phyloP scores from a whole-genome alignment of 2,329 filamentous ascomycete genomes.

The Tympanopsis confertula region DNA sequence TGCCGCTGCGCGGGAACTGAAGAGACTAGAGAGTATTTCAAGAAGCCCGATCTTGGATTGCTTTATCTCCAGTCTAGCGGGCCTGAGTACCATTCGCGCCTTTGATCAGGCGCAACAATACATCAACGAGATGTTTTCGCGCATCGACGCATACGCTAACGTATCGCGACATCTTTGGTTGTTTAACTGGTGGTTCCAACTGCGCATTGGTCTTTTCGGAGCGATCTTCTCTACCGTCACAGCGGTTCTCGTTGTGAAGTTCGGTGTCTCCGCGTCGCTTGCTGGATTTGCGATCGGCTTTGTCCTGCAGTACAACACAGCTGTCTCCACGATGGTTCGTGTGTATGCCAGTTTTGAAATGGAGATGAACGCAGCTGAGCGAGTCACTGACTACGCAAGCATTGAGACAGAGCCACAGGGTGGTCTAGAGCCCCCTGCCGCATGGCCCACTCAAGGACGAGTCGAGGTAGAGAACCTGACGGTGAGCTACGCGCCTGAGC shows the following conservation, averaged over 20 bases:
- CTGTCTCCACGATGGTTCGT: conserved; percentile 18
- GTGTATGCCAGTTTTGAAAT: conserved; percentile 24
- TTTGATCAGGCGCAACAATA: conserved; percentile 23
- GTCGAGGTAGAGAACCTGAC: conserved; percentile 25
- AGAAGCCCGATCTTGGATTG: neutral
- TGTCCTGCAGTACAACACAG: conserved; percentile 21
- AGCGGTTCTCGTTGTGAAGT: conserved; percentile 17
- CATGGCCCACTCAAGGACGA: conserved; percentile 26
- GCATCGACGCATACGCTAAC: conserved; percentile 18
- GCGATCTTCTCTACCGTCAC: conserved; percentile 23
- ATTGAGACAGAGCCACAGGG: conserved; percentile 23
- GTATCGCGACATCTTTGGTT: conserved; percentile 18
- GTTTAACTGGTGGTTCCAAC: conserved; percentile 21
- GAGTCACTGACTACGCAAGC: conserved; percentile 28
- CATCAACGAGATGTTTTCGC: conserved; percentile 17
- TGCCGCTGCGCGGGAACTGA: neutral
- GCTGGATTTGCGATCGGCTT: conserved; percentile 28
- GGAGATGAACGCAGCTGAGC: conserved; percentile 27
- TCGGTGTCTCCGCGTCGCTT: conserved; percentile 21
- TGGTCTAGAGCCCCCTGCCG: conserved; percentile 18
- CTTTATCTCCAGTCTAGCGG: neutral
- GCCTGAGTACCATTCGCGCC: conserved; percentile 7
- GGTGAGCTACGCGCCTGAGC: conserved; percentile 19
- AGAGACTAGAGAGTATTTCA: neutral
- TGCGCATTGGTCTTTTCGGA: conserved; percentile 25